Evolutionary conservation across 1,284 basidiomycete species (phyloP), one percentile per base, ranked within the genome.

Genomic region (Garcileccinum viscosum): DNA sequence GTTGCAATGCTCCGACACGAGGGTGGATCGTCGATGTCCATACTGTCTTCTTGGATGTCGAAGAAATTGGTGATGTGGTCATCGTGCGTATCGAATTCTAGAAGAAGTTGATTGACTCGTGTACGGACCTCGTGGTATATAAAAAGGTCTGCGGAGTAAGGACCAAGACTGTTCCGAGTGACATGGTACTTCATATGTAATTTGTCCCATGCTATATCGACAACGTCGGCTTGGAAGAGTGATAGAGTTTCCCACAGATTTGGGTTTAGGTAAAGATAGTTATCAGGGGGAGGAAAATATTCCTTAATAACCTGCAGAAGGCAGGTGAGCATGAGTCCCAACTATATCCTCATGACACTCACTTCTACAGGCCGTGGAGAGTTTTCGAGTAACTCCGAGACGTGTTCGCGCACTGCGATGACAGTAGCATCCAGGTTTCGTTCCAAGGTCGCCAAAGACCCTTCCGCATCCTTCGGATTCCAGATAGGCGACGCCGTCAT

Each of bases 401-500:
- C 75, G 73, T 95, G 87, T 62, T 89, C 85, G 56, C 86, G 86
- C 19, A 95, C 91, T 24, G 91, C 90, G 59, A 95, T 86, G 42
- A 95, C 89, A 68, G 88, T 90, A 8, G 91, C 86, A 78, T 93
- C 87, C 77, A 95, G 78, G 69, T 90, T 93, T 59, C 81, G 80
- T 80, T 96, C 93, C 1, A 96, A 83, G n/a, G 84, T 83, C 42
- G 84, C 77, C 22, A 92, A 80, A 11, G 90, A 91, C 47, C 85
- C 85, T 19, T 82, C 79, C 0, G 92, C 88, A 67, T 92, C 87
- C 70, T 87, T 89, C 15, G 87, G 84, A 72, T 93, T 92, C 90
- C 91, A 94, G 37, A 95, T 88, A 0, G 94, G 94, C 32, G 93
- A 95, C 0, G 94, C 95, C 0, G 94, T 96, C 89, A 96, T 92